A percentile compares a stretch with the other conserved stretches of the same genome.
phyloP scores from a whole-genome alignment of 1,139 yeast species.

The Chernovozyma aurita region DNA sequence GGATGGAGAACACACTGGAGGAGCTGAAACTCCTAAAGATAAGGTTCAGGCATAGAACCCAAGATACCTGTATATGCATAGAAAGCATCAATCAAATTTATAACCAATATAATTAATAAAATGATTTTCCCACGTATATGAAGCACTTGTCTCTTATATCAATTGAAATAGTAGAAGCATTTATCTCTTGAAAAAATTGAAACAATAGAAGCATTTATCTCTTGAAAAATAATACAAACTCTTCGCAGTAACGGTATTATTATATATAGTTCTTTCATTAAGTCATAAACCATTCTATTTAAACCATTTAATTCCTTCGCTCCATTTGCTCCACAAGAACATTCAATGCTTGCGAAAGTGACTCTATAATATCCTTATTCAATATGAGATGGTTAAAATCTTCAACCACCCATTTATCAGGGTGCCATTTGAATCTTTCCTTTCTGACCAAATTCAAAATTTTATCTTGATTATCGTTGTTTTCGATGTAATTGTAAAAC shows the following conservation, averaged over 20 bases:
- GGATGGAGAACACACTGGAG: constrained; percentile 9
- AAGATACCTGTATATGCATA: too few species aligned
- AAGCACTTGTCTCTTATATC: too few species aligned
- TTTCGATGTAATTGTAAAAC: constrained; percentile 24
- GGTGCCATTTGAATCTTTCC: constrained; percentile 67
- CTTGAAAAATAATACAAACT: too few species aligned
- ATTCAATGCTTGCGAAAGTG: constrained; percentile 29
- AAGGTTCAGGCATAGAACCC: constrained; percentile 5
- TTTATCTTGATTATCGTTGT: constrained; percentile 6
- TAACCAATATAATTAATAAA: too few species aligned
- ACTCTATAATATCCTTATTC: constrained; percentile 24
- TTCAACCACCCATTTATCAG: constrained; percentile 48
- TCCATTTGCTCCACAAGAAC: constrained; percentile 21
- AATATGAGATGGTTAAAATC: constrained; percentile 9
- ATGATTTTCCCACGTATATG: too few species aligned
- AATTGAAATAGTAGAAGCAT: too few species aligned
- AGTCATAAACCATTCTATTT: not conserved
- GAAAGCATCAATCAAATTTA: too few species aligned
- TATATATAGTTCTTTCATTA: not conserved
- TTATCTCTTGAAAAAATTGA: too few species aligned
- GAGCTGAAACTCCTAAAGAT: constrained; percentile 15
- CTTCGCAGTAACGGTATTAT: too few species aligned
- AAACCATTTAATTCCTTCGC: not conserved
- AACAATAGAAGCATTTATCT: too few species aligned
- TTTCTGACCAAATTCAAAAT: constrained; percentile 29